These are phyloP conservation scores for Aspergillus jensenii DNA, from an alignment of 2,329 filamentous ascomycete genomes.

Conservation along the genomic window DNA sequence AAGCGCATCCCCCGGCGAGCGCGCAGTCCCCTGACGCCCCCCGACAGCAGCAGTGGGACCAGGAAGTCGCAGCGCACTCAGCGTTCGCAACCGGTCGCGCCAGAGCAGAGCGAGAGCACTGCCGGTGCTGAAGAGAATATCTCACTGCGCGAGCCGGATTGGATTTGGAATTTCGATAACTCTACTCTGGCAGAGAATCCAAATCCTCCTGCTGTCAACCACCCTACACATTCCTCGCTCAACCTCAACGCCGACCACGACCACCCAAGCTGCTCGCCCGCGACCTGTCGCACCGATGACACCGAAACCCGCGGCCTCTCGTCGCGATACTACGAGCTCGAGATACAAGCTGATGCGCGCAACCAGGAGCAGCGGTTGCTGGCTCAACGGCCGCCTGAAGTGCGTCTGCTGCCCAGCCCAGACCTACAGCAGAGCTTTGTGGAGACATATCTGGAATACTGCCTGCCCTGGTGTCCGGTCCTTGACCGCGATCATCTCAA, in stretches of 20 bases:
- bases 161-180: conserved; percentile 4
- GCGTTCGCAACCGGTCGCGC: neutral
- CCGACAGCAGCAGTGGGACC: neutral
- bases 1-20: neutral
- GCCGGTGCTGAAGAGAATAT: too few species aligned
- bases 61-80: neutral
- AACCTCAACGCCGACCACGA: too few species aligned
- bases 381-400: neutral
- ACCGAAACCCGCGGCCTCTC: conserved; percentile 6
- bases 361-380: conserved; percentile 8
- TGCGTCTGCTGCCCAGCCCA: conserved; percentile 4
- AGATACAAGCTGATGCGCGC: conserved; percentile 13
- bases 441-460: conserved; percentile 14
- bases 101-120: neutral
- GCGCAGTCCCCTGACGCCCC: neutral
- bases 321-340: conserved; percentile 11
- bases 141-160: neutral
- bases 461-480: conserved; percentile 12
- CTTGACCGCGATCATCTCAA: conserved; percentile 8
- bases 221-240: too few species aligned
- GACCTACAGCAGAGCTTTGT: conserved; percentile 15
- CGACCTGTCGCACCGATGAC: conserved; percentile 5
- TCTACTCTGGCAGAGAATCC: neutral
- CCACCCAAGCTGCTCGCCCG: neutral
- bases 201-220: too few species aligned